Percentiles rank a stretch among this genome's conserved stretches.
These are phyloP conservation scores for Besnoitia besnoiti DNA, from an alignment of 169 alveolate species.

Conservation along the genomic window DNA sequence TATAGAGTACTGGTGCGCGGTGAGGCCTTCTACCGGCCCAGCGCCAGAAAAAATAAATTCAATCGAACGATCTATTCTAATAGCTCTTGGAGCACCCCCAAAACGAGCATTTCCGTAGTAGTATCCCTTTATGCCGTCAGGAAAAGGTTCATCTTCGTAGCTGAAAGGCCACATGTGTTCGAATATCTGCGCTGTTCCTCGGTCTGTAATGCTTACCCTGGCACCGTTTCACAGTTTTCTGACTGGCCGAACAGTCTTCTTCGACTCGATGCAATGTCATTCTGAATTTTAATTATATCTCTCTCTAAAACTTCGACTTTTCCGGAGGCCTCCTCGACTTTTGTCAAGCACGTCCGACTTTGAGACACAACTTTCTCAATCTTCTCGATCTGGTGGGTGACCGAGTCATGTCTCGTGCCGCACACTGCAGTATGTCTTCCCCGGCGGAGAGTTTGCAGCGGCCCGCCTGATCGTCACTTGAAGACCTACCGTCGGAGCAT, in stretches of 20 bases:
- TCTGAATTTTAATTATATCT: slow-evolving; percentile 75
- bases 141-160: slow-evolving; percentile 75
- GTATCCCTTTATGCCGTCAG: slow-evolving; percentile 81
- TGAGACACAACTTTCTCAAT: slow-evolving; percentile 16
- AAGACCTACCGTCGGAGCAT: background rate
- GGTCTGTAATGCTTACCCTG: slow-evolving; percentile 68
- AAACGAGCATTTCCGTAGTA: slow-evolving; percentile 77
- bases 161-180: background rate
- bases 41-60: slow-evolving; percentile 81
- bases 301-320: slow-evolving; percentile 78
- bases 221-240: slow-evolving; percentile 77
- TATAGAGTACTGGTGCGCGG: slow-evolving; percentile 85
- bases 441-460: background rate
- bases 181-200: background rate
- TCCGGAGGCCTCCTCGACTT: slow-evolving; percentile 1
- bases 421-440: background rate
- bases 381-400: slow-evolving; percentile 4
- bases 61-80: slow-evolving; percentile 81
- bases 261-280: slow-evolving; percentile 75
- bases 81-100: slow-evolving; percentile 78
- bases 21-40: slow-evolving; percentile 84
- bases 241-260: slow-evolving; percentile 69
- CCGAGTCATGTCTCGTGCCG: slow-evolving; percentile 17
- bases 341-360: background rate
- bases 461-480: background rate